These are phyloP conservation scores for Aspergillus novoparasiticus DNA, from an alignment of 2,329 filamentous ascomycete genomes.

Conservation along the genomic window DNA sequence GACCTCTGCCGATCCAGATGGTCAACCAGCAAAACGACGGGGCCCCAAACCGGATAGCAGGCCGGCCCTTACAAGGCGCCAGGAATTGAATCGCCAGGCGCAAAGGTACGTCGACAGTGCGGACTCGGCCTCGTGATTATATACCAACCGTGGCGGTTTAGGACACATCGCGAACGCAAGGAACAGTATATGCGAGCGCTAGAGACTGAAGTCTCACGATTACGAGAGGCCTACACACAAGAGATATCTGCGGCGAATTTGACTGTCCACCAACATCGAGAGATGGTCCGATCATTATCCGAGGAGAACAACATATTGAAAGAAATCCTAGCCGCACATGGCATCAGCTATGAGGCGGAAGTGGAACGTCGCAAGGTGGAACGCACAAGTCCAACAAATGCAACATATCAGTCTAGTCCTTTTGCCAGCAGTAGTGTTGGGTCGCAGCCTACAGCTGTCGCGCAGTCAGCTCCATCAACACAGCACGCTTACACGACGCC, in stretches of 20 bases:
- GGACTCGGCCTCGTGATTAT: neutral
- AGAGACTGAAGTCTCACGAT: constrained; percentile 84
- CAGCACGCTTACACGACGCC: constrained; percentile 33
- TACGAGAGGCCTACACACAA: constrained; percentile 76
- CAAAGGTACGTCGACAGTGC: constrained; percentile 67
- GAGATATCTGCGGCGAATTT: constrained; percentile 60
- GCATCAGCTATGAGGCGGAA: constrained; percentile 59
- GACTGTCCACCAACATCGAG: constrained; percentile 65
- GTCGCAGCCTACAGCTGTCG: constrained; percentile 32
- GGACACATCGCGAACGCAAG: constrained; percentile 95
- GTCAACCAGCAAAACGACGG: constrained; percentile 81
- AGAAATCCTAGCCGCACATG: constrained; percentile 60
- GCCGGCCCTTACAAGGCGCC: constrained; percentile 84
- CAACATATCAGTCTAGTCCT: constrained; percentile 40
- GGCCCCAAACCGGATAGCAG: constrained; percentile 97
- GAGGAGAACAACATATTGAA: constrained; percentile 80
- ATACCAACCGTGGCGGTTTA: constrained; percentile 41
- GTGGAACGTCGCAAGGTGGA: constrained; percentile 42
- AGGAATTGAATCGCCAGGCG: constrained; percentile 93
- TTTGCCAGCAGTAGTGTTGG: constrained; percentile 42
- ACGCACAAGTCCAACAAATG: constrained; percentile 25
- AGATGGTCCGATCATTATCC: constrained; percentile 69
- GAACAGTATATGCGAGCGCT: constrained; percentile 94
- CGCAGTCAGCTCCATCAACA: constrained; percentile 29
- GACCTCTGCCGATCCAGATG: constrained; percentile 59